A percentile compares a stretch with the other conserved stretches of the same genome.
These are phyloP conservation scores for Nothopassalora personata DNA, from an alignment of 2,329 filamentous ascomycete genomes.

Conservation along the genomic window DNA sequence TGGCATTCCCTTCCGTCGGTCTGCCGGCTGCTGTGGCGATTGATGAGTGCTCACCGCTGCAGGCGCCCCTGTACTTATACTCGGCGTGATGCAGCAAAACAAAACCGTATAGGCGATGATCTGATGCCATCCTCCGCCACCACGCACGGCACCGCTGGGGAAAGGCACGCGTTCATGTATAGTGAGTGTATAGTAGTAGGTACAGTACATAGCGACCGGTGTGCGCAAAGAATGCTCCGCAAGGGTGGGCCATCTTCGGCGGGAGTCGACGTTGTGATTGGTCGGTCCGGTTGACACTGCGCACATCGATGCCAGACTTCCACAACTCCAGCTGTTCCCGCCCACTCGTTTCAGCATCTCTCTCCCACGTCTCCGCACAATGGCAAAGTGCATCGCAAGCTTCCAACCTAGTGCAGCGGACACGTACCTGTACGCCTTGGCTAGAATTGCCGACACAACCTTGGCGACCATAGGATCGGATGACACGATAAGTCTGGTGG, in stretches of 20 bases:
- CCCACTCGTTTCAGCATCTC: slow-evolving; percentile 2
- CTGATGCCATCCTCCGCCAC: not conserved
- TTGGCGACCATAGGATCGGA: slow-evolving; percentile 65
- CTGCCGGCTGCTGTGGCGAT: not conserved
- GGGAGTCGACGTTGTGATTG: not conserved
- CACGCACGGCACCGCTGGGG: not conserved
- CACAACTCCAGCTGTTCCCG: not conserved
- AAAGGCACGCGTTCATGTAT: not conserved
- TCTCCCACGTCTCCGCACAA: slow-evolving; percentile 3
- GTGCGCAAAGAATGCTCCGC: not conserved
- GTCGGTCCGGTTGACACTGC: not conserved
- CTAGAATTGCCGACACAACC: slow-evolving; percentile 31
- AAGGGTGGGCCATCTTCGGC: not conserved
- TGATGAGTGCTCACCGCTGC: not conserved
- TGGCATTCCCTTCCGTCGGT: not conserved
- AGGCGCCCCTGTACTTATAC: not conserved
- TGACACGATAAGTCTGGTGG: slow-evolving; percentile 62
- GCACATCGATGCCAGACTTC: not conserved
- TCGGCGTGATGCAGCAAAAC: not conserved
- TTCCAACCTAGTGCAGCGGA: slow-evolving; percentile 6
- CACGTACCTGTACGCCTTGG: slow-evolving; percentile 54
- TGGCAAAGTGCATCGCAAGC: slow-evolving; percentile 15
- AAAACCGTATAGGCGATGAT: not conserved
- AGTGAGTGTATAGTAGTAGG: not conserved
- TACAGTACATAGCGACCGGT: not conserved